Evolutionary conservation across 768 basidiomycete genomes (phyloP), one percentile per base, ranked within the genome.

Genomic region (Amanita rubescens): DNA sequence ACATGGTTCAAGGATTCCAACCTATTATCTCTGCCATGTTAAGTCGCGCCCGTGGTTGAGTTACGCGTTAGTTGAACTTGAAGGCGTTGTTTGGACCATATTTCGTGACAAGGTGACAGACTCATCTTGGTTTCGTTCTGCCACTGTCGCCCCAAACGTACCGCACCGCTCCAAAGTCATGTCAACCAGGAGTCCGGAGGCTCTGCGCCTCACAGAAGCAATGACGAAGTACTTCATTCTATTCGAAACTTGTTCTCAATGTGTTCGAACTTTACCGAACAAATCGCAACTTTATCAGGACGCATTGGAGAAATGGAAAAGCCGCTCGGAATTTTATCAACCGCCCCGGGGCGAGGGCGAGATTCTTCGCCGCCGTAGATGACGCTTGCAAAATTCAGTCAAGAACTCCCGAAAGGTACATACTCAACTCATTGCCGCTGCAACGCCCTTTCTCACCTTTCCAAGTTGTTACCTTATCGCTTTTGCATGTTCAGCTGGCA

Each of bases 201-300:
- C 20, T 44, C 42, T 44, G 15, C 15, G 42, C 20, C 42, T 44
- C 22, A 25, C 24, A 17, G 45, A 47, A n/a, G 45, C 45, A 33
- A 33, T 47, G 45, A 47, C 27, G n/a, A 47, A 46, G 30, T 47
- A 47, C 30, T 47, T 15, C 30, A 33, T 47, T 47, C 45, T 47
- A 10, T 6, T 47, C 12, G 45, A 47, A 33, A 47, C 45, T 47
- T 47, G 45, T 10, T 32, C 45, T 47, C 45, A 47, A 47, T 47
- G 30, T 22, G 45, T 47, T 47, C n/a, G 15, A 47, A 47, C 30
- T 47, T 47, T 33, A n/a, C n/a, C n/a, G n/a, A n/a, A 47, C 45
- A 47, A 47, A 33, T 47, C 27, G 10, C 45, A 47, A 32, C 45
- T 47, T 47, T 47, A 47, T n/a, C 12, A 47, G 9, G 45, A 47